A percentile compares a stretch with the other conserved stretches of the same genome.
phyloP scores from a whole-genome alignment of 805 yeast genomes.

The Candida corydali region DNA sequence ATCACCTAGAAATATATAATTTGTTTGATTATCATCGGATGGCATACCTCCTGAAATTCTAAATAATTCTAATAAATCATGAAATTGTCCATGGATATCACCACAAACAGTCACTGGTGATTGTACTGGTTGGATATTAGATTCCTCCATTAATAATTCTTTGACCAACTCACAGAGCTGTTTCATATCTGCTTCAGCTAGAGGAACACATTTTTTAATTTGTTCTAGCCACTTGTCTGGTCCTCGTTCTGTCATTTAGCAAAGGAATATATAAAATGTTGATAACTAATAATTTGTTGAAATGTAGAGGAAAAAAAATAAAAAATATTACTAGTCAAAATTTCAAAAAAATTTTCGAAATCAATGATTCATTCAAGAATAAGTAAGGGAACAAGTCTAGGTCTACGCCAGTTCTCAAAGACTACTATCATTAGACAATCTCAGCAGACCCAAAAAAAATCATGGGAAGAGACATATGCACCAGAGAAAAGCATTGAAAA shows the following conservation, averaged over 20 bases:
- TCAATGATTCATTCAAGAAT: no score
- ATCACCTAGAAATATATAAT: constrained; percentile 86
- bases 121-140: constrained; percentile 89
- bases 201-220: constrained; percentile 81
- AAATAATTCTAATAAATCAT: constrained; percentile 86
- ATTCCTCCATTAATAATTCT: constrained; percentile 92
- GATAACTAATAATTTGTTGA: not conserved
- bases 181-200: constrained; percentile 92
- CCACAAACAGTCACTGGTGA: constrained; percentile 95
- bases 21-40: constrained; percentile 56
- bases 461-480: constrained; percentile 22
- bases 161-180: constrained; percentile 93
- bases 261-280: constrained; percentile 6
- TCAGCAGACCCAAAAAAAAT: constrained; percentile 7
- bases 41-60: constrained; percentile 93
- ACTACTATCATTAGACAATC: not conserved
- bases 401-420: no score
- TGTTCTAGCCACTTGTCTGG: constrained; percentile 97
- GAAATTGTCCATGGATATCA: constrained; percentile 98
- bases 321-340: no score
- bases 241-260: constrained; percentile 62
- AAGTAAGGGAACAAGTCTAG: no score
- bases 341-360: no score
- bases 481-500: not conserved
- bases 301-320: not conserved